Percentiles rank a stretch among this genome's conserved stretches.
phyloP scores from a whole-genome alignment of 106 monocot genomes.

The Dioscorea dumetorum region DNA sequence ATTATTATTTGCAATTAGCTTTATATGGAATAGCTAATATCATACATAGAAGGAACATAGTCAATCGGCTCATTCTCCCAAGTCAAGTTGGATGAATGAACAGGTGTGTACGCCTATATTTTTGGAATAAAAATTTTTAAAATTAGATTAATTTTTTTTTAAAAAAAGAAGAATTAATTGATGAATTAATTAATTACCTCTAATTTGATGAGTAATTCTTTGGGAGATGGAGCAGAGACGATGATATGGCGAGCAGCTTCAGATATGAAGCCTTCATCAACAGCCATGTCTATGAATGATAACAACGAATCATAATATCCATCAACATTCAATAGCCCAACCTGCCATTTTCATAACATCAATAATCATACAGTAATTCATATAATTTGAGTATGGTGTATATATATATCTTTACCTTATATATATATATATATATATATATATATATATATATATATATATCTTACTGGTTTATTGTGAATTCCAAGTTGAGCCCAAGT shows the following conservation, averaged over 20 bases:
- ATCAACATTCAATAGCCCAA: slow-evolving; percentile 62
- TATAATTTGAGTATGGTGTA: background rate
- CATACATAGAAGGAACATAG: background rate
- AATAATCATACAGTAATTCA: background rate
- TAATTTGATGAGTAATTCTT: slow-evolving; percentile 42
- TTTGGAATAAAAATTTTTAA: background rate
- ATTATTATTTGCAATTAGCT: too few species aligned
- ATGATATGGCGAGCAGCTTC: slow-evolving; percentile 36
- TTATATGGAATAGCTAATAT: too few species aligned
- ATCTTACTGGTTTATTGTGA: slow-evolving; percentile 61
- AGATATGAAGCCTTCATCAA: slow-evolving; percentile 50
- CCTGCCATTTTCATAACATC: slow-evolving; percentile 16
- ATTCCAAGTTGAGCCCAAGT: slow-evolving; percentile 87
- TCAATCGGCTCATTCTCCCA: slow-evolving; percentile 17
- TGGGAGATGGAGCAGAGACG: slow-evolving; percentile 43
- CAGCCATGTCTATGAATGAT: slow-evolving; percentile 53
- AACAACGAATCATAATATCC: slow-evolving; percentile 51
- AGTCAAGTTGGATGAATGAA: slow-evolving; percentile 11
- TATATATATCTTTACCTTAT: too few species aligned
- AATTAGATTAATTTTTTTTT: background rate
- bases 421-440: too few species aligned
- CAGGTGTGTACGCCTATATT: slow-evolving; percentile 35
- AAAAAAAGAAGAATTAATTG: background rate
- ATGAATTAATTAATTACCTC: slow-evolving; percentile 26
- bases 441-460: too few species aligned